These are phyloP conservation scores for Starmerella floricola DNA, from an alignment of 805 yeast species.

Conservation along the genomic window DNA sequence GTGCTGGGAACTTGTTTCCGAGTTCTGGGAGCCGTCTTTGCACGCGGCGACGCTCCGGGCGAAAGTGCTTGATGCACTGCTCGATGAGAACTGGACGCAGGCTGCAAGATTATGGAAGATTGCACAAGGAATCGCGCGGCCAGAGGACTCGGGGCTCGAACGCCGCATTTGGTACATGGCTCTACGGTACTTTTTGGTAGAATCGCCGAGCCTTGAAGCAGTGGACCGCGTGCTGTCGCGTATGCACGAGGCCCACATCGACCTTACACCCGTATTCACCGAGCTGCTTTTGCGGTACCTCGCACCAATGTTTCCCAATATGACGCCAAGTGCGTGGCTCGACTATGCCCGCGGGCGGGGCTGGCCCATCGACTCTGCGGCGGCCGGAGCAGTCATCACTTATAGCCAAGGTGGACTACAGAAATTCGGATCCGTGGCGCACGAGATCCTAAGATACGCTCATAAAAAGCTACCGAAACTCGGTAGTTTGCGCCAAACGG, in stretches of 20 bases:
- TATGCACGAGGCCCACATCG: slow-evolving; percentile 7
- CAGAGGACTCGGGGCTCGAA: background rate
- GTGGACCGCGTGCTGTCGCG: slow-evolving; percentile 9
- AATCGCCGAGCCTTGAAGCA: slow-evolving; percentile 6
- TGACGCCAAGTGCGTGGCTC: slow-evolving; percentile 16
- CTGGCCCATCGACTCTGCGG: slow-evolving; percentile 14
- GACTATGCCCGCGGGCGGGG: slow-evolving; percentile 10
- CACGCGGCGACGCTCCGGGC: slow-evolving; percentile 8
- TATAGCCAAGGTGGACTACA: background rate
- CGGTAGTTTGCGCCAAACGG: too few species aligned
- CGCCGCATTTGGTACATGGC: slow-evolving; percentile 9
- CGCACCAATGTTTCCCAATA: slow-evolving; percentile 13
- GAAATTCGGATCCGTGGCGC: too few species aligned
- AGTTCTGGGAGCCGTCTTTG: slow-evolving; percentile 9
- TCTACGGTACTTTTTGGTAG: slow-evolving; percentile 12
- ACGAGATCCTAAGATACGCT: too few species aligned
- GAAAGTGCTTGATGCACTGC: slow-evolving; percentile 4
- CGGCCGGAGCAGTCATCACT: slow-evolving; percentile 1
- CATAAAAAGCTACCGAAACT: too few species aligned
- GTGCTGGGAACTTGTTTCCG: slow-evolving; percentile 6
- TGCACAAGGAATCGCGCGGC: background rate
- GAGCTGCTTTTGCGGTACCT: slow-evolving; percentile 13
- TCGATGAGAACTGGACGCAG: slow-evolving; percentile 7
- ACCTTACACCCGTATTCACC: slow-evolving; percentile 9
- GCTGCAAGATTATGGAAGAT: slow-evolving; percentile 9